phyloP scores from a whole-genome alignment of 2,329 filamentous ascomycete species.

The Microcyclosporella mali region DNA sequence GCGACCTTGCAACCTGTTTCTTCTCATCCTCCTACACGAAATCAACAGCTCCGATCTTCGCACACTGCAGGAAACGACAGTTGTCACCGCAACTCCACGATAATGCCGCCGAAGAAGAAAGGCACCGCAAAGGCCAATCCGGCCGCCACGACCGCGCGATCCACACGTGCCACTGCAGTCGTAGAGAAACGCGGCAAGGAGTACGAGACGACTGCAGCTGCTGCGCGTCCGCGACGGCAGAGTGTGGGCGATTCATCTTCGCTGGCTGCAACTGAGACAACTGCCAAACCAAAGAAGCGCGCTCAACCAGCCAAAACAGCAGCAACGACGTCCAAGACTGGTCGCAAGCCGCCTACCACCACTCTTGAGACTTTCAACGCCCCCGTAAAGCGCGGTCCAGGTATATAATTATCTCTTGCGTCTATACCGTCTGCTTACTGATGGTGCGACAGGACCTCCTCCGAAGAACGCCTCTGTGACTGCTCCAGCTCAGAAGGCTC shows the following conservation, averaged over 20 bases:
- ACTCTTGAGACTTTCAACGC: too few species aligned
- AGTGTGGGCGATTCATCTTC: neutral
- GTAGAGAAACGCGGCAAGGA: slow-evolving; percentile 23
- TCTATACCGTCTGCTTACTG: too few species aligned
- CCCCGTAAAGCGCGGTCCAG: too few species aligned
- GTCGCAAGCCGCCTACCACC: too few species aligned
- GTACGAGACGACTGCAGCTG: slow-evolving; percentile 25
- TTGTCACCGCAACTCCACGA: neutral
- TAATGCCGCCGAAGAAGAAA: slow-evolving; percentile 23
- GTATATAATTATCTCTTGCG: too few species aligned
- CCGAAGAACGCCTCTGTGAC: neutral
- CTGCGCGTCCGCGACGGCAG: slow-evolving; percentile 19
- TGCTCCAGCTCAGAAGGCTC: slow-evolving; percentile 9
- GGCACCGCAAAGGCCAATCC: slow-evolving; percentile 5
- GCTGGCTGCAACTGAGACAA: slow-evolving; percentile 2
- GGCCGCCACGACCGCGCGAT: slow-evolving; percentile 3
- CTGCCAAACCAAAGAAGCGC: slow-evolving; percentile 23
- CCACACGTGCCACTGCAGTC: slow-evolving; percentile 12
- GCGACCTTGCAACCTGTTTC: too few species aligned
- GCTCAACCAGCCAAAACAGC: slow-evolving; percentile 22
- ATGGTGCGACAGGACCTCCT: too few species aligned
- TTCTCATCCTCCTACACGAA: too few species aligned
- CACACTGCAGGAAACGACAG: too few species aligned
- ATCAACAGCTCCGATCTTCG: too few species aligned
- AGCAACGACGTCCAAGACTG: slow-evolving; percentile 14